Evolutionary conservation across 2,329 filamentous ascomycete species (phyloP), one percentile per base, ranked within the genome.

Genomic region (Coleophoma eucalyptorum): DNA sequence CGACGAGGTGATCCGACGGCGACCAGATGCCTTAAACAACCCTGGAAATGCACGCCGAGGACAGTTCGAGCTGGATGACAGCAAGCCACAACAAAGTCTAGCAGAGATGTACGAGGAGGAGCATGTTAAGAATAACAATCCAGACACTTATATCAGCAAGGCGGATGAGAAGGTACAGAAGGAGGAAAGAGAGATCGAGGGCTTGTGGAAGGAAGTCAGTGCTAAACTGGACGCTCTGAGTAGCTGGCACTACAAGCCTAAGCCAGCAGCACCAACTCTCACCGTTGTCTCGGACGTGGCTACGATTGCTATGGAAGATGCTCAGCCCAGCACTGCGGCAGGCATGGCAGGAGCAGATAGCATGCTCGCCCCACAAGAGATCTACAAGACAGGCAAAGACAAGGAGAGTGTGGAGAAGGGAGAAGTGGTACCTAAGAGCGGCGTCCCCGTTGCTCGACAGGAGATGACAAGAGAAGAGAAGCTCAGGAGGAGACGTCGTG

Each of bases 21-120:
- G 90, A 15, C 92, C 92, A 2, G 89, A 90, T 55, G 80, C 87
- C 10, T 73, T 88, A 13, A 79, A 80, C 42, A 77, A 82, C 5
- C 81, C 84, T 33, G 71, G 73, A 16, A 73, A 75, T 56, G 76
- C 81, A 3, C 82, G 87, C 31, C 83, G 90, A 55, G 89, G 89
- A 3, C 55, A 56, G 18, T 81, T 87, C 34, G 78, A 93, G 53
- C 76, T 97, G 11, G 89, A 95, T 62, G 92, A 97, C 68, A 86
- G 79, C 59, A 97, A 96, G 70, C 81, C 85, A n/a, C 83, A 87
- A 65, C 87, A 96, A 69, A 85, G 90, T 55, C 81, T 99, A 12
- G 93, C 91, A 0, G 92, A 97, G 62, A 78, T 96, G 46, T 99
- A 97, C 73, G 94, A 97, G 70, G 87, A 94, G 65, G 92, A 97